These are phyloP conservation scores for Salmacisia buchloeana DNA, from an alignment of 1,284 basidiomycete genomes.

Conservation along the genomic window DNA sequence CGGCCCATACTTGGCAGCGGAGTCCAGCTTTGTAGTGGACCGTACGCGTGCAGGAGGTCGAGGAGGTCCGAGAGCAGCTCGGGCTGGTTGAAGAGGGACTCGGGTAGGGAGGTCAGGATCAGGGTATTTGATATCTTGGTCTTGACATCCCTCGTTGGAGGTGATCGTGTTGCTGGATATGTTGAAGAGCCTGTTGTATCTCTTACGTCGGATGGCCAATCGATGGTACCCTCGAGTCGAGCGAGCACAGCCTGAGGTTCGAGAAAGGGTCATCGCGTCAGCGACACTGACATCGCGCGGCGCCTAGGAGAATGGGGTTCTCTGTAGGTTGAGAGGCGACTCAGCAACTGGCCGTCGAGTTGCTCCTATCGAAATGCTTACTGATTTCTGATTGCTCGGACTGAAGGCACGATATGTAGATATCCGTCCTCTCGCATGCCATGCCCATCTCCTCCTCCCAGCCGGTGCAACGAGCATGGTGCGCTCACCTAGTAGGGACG, in stretches of 20 bases:
- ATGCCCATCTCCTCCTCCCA: neutral
- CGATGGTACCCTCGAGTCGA: neutral
- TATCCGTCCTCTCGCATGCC: neutral
- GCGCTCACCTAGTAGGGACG: slow-evolving; percentile 67
- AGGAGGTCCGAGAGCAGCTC: slow-evolving; percentile 26
- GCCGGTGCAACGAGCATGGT: neutral
- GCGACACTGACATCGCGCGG: too few species aligned
- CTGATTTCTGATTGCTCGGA: neutral
- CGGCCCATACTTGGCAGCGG: slow-evolving; percentile 39
- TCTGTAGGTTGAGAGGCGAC: too few species aligned
- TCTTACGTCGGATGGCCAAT: slow-evolving; percentile 3
- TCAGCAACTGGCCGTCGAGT: too few species aligned
- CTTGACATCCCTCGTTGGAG: neutral
- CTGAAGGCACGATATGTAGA: neutral
- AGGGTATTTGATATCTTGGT: slow-evolving; percentile 33
- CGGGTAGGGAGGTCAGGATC: slow-evolving; percentile 38
- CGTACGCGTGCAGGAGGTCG: slow-evolving; percentile 40
- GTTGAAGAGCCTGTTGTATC: neutral
- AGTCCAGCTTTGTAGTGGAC: slow-evolving; percentile 36
- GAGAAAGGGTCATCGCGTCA: too few species aligned
- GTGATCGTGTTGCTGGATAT: neutral
- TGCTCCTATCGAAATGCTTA: neutral
- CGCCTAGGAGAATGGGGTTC: too few species aligned
- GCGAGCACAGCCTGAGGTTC: slow-evolving; percentile 1
- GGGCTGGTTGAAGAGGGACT: slow-evolving; percentile 31